A percentile compares a stretch with the other conserved stretches of the same genome.
phyloP scores from a whole-genome alignment of 2,329 filamentous ascomycete species.

The Phialophora verrucosa region DNA sequence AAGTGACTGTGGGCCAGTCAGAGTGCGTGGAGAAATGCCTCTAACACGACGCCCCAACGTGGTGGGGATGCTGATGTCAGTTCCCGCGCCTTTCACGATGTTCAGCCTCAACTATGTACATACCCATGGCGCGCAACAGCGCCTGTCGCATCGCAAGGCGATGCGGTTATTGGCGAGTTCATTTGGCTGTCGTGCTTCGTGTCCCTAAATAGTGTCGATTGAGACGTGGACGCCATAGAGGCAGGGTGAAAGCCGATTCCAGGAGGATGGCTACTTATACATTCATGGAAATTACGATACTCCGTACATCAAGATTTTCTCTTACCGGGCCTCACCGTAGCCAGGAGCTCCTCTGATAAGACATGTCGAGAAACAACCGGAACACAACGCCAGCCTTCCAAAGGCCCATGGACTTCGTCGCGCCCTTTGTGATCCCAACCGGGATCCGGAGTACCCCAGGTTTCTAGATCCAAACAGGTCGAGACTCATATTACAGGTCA shows the following conservation, averaged over 20 bases:
- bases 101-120: not conserved
- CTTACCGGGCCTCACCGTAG: constrained; percentile 26
- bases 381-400: constrained; percentile 5
- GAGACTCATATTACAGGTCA: not conserved
- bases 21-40: not conserved
- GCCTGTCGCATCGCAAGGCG: not conserved
- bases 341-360: constrained; percentile 19
- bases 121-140: not conserved
- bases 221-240: not conserved
- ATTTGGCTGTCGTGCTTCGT: not conserved
- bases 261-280: not conserved
- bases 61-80: not conserved
- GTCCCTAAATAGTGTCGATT: not conserved
- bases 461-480: constrained; percentile 4
- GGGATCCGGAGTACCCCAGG: constrained; percentile 2
- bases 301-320: constrained; percentile 1
- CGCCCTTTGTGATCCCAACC: not conserved
- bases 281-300: constrained; percentile 19
- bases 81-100: not conserved
- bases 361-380: constrained; percentile 9
- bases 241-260: not conserved
- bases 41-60: not conserved
- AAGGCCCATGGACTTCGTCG: constrained; percentile 1
- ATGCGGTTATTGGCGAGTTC: not conserved
- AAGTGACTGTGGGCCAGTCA: constrained; percentile 30